phyloP scores from a whole-genome alignment of 495 filamentous ascomycete genomes.

The Lophium mytilinum region DNA sequence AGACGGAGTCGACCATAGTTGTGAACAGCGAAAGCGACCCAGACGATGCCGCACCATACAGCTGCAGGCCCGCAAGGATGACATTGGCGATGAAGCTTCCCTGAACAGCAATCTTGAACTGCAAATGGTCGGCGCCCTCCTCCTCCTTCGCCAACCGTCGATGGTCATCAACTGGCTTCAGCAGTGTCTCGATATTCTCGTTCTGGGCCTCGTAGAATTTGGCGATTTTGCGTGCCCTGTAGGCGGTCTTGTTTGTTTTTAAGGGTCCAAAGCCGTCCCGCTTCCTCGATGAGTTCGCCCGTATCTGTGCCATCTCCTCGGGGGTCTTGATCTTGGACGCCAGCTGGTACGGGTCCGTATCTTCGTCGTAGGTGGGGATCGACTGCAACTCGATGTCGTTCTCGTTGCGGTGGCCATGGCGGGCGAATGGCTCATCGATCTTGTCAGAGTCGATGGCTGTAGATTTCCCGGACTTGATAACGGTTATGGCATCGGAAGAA shows the following conservation, averaged over 20 bases:
- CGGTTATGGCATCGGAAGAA: neutral
- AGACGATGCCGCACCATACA: conserved; percentile 82
- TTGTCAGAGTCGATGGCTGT: conserved; percentile 36
- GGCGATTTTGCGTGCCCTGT: conserved; percentile 56
- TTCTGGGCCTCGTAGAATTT: conserved; percentile 90
- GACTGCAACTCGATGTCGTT: conserved; percentile 54
- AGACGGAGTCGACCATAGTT: conserved; percentile 94
- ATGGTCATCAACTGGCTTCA: conserved; percentile 92
- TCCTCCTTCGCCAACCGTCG: conserved; percentile 69
- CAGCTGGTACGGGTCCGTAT: conserved; percentile 75
- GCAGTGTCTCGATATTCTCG: conserved; percentile 80
- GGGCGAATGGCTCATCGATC: conserved; percentile 40
- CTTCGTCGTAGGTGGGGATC: conserved; percentile 48
- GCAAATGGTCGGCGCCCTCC: conserved; percentile 69
- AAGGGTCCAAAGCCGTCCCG: conserved; percentile 46
- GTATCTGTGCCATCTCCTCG: conserved; percentile 69
- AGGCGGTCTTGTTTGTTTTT: conserved; percentile 33
- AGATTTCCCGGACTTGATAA: conserved; percentile 26
- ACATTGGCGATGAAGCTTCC: conserved; percentile 87
- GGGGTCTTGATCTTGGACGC: conserved; percentile 69
- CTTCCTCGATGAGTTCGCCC: conserved; percentile 76
- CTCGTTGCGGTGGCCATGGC: conserved; percentile 32
- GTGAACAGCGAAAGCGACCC: conserved; percentile 91
- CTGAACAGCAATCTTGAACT: conserved; percentile 80
- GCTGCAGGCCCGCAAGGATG: conserved; percentile 65